Conservation (phyloP, 768 basidiomycete genomes). For the Cystofilobasidium capitatum region DNA sequence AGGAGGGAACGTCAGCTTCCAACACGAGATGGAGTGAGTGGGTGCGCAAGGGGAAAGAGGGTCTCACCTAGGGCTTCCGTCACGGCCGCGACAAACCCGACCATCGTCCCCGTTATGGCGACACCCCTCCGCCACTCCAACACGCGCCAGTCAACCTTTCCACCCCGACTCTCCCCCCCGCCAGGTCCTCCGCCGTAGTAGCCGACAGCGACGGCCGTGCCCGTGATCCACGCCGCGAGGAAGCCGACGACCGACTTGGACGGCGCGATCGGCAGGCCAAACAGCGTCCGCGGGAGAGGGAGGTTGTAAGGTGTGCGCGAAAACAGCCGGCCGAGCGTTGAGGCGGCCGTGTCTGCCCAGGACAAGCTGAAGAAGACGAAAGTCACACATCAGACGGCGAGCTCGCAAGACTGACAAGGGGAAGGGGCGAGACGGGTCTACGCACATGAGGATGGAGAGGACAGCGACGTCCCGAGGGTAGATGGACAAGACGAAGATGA, state of each 20-base stretch:
- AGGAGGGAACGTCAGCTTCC: neutral
- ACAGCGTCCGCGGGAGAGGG: conserved; percentile 46
- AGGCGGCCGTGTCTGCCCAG: conserved; percentile 92
- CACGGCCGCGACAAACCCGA: conserved; percentile 70
- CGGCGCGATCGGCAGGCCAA: conserved; percentile 50
- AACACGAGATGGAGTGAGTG: neutral
- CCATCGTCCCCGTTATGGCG: conserved; percentile 40
- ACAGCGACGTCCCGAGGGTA: conserved; percentile 81
- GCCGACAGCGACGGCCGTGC: conserved; percentile 53
- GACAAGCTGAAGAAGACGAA: conserved; percentile 54
- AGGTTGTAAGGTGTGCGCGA: conserved; percentile 52
- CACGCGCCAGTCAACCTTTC: conserved; percentile 34
- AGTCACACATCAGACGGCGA: neutral
- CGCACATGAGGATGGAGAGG: conserved; percentile 80
- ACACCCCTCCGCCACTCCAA: conserved; percentile 33
- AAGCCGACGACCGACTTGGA: conserved; percentile 81
- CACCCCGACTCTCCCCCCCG: conserved; percentile 30
- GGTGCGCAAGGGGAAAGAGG: neutral
- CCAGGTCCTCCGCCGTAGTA: conserved; percentile 49
- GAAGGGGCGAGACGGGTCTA: too few relatives aligned
- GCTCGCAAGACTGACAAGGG: conserved; percentile 16
- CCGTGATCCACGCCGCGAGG: conserved; percentile 63
- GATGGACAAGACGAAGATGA: conserved; percentile 59
- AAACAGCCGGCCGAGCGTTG: conserved; percentile 78
- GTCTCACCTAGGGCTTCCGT: conserved; percentile 77